Evolutionary conservation across 2,329 filamentous ascomycete genomes (phyloP), one percentile per base, ranked within the genome.

Genomic region (Hypoxylon sp.): DNA sequence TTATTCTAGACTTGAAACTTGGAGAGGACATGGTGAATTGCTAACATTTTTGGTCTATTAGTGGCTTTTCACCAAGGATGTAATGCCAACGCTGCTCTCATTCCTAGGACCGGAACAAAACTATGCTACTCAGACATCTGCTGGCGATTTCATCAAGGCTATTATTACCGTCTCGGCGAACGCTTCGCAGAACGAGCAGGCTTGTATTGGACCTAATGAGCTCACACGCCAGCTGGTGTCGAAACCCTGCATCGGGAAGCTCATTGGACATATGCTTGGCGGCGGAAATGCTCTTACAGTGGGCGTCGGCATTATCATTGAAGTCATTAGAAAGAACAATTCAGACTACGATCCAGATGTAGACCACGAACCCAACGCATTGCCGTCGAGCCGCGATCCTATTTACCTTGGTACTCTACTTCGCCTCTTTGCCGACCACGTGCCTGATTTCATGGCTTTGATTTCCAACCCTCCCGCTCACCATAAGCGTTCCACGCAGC

Each of bases 141-240:
- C 94, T 1, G 94, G 94, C 31, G 94, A 99, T 69, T 99, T 99
- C 63, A 82, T 99, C 64, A 99, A 99, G 71, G 94, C 94, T 30
- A 97, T 99, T 68, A 97, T 99, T 61, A 99, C 94, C 17, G 97
- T 99, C 51, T 97, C 94, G 1, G 94, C 94, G 54, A 99, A 99
- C 67, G 94, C 94, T 2, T 97, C 93, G 1, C 94, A 96, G 63
- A 96, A 97, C 66, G 94, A 99, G 67, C 92, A 97, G 69, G 94
- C 93, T n/a, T 97, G 95, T 65, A 97, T 99, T 68, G 94, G 94
- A 3, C 94, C 94, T 3, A 99, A 99, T 69, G 94, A 96, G 68
- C 82, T 99, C 38, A 99, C 94, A 4, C 87, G 94, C 29, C 91
- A 99, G 72, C 81, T 99, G 3, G 94, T 99, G 1, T 97, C 94